Percentiles rank a stretch among this genome's conserved stretches.
Conservation (phyloP, 2,329 filamentous ascomycete genomes). For the Trichoderma lentiforme region DNA sequence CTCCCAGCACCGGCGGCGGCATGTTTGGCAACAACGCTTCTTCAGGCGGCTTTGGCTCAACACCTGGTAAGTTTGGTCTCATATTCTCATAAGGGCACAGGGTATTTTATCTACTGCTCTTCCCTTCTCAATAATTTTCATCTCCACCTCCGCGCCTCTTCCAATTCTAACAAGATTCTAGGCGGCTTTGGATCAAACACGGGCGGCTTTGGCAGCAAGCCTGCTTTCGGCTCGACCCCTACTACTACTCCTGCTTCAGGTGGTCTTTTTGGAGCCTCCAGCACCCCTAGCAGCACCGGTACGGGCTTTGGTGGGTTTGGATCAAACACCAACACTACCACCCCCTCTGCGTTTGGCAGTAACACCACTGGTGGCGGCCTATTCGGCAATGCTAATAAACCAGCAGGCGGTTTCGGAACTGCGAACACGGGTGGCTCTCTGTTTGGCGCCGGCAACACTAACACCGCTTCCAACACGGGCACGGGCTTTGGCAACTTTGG, state of each 20-base stretch:
- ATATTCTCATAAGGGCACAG: neutral
- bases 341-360: conserved; percentile 40
- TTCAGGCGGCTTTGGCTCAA: conserved; percentile 36
- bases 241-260: conserved; percentile 35
- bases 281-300: conserved; percentile 34
- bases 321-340: conserved; percentile 30
- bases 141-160: neutral
- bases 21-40: conserved; percentile 45
- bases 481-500: conserved; percentile 43
- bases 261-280: conserved; percentile 46
- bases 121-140: neutral
- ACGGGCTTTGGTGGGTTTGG: conserved; percentile 43
- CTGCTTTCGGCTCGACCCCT: conserved; percentile 51
- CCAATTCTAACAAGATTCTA: conserved; percentile 21
- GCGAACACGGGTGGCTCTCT: conserved; percentile 40
- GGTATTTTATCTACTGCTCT: conserved; percentile 19
- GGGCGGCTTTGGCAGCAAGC: conserved; percentile 44
- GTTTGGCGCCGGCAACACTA: conserved; percentile 42
- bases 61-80: conserved; percentile 30
- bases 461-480: conserved; percentile 27
- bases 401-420: conserved; percentile 45
- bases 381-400: conserved; percentile 50
- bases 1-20: conserved; percentile 32
- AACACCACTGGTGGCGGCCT: conserved; percentile 42
- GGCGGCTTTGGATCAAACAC: conserved; percentile 39